Evolutionary conservation across 768 basidiomycete species (phyloP), one percentile per base, ranked within the genome.

Genomic region (Boletus huronensis): DNA sequence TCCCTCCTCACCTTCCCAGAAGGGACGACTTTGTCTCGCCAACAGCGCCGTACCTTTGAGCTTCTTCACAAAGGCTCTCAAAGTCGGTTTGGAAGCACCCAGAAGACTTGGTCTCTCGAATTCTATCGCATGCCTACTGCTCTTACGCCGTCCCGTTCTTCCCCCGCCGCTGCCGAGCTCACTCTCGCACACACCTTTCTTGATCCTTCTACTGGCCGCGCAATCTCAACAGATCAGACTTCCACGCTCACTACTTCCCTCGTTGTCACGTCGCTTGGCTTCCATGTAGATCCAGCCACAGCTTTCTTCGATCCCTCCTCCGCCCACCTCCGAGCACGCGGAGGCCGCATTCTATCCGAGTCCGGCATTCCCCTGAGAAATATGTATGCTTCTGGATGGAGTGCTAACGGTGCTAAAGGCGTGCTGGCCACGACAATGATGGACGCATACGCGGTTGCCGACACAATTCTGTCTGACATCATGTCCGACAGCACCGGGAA

Each of bases 301-400:
- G 72, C 76, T 29, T 94, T 79, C 74, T 85, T 79, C 59, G 85
- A 90, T 62, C 73, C 81, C 0, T 62, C 70, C 2, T 67, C 82
- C 4, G 71, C 79, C 3, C 85, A 84, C 60, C 72, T 90, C 14
- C 80, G 83, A n/a, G 79, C 80, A 1, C 58, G 69, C 3, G 69
- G 70, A 7, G 82, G 82, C 5, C 77, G 84, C 13, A 72, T 90
- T 8, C 62, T 81, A 26, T 73, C 74, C 11, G 60, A 67, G 3
- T 59, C 58, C 5, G 78, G 78, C 0, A 51, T 58, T 5, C 67
- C 72, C 11, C 59, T 85, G 35, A 77, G 75, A 35, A 82, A 82
- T 54, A 76, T 95, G n/a, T 99, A 97, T 66, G 88, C 92, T 1
- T 87, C 90, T 1, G 96, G 96, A 10, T 99, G 97, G 97, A 87